Conservation (phyloP, 768 basidiomycete species). For the Brasilioporus rufonigricans region DNA sequence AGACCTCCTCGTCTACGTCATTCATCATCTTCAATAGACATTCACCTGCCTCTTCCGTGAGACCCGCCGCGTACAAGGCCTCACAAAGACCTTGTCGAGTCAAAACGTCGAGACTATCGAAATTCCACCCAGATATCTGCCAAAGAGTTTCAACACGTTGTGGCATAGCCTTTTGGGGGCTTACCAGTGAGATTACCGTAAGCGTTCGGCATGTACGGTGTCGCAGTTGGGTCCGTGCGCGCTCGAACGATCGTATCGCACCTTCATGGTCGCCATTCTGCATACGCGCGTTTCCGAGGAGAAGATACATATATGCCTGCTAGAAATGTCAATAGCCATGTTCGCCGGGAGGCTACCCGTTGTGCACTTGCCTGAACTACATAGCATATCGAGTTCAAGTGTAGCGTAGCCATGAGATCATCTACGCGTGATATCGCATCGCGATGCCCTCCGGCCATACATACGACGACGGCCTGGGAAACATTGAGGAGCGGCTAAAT, state of each 20-base stretch:
- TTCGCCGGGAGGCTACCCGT: not conserved
- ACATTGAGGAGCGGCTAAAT: not conserved
- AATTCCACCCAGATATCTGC: constrained; percentile 1
- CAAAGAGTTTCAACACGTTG: not conserved
- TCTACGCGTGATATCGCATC: not conserved
- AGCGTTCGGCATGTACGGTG: not conserved
- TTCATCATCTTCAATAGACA: not conserved
- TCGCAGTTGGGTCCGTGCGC: not conserved
- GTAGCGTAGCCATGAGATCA: not conserved
- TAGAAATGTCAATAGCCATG: not conserved
- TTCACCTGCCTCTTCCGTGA: not conserved
- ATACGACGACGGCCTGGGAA: not conserved
- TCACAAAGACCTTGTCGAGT: not conserved
- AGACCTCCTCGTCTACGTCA: not conserved
- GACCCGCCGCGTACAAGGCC: not conserved
- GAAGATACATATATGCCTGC: not conserved
- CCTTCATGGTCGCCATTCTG: not conserved
- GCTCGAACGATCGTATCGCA: not conserved
- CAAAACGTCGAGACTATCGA: not conserved
- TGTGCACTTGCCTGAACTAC: not conserved
- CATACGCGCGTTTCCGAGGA: not conserved
- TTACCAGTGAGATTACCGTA: not conserved
- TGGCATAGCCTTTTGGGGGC: not conserved
- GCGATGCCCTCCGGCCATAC: not conserved
- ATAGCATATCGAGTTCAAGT: not conserved